Conservation (phyloP, 805 yeast genomes). For the Alloascoidea hylecoeti region DNA sequence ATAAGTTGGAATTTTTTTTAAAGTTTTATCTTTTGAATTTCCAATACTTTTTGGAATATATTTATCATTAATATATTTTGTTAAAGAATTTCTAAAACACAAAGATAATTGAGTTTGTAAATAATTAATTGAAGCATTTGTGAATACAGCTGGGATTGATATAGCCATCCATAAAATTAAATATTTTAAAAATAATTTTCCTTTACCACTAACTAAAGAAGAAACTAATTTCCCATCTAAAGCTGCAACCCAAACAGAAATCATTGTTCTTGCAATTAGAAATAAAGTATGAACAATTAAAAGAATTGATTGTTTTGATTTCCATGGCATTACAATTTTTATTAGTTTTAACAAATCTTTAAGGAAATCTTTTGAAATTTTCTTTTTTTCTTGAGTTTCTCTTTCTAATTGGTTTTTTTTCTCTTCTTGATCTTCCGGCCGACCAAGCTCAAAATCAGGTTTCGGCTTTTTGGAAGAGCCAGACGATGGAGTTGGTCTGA, state of each 20-base stretch:
- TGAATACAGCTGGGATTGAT: constrained; percentile 76
- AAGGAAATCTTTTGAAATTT: constrained; percentile 16
- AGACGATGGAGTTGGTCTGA: neutral
- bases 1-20: constrained; percentile 45
- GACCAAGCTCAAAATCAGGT: neutral
- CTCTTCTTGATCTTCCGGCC: constrained; percentile 1
- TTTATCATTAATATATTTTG: constrained; percentile 46
- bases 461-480: neutral
- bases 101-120: constrained; percentile 21
- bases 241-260: constrained; percentile 73
- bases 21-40: constrained; percentile 27
- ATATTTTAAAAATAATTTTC: constrained; percentile 46
- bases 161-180: constrained; percentile 67
- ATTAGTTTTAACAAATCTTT: constrained; percentile 14
- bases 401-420: constrained; percentile 3
- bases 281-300: constrained; percentile 41
- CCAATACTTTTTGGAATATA: constrained; percentile 57
- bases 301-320: constrained; percentile 17
- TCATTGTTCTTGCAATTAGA: constrained; percentile 50
- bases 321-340: constrained; percentile 18
- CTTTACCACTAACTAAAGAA: constrained; percentile 57
- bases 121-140: constrained; percentile 37
- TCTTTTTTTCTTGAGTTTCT: constrained; percentile 11
- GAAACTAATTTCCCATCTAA: constrained; percentile 82
- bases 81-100: constrained; percentile 46